A percentile compares a stretch with the other conserved stretches of the same genome.
phyloP scores from a whole-genome alignment of 2,329 filamentous ascomycete genomes.

The Aaosphaeria pasadenensis region DNA sequence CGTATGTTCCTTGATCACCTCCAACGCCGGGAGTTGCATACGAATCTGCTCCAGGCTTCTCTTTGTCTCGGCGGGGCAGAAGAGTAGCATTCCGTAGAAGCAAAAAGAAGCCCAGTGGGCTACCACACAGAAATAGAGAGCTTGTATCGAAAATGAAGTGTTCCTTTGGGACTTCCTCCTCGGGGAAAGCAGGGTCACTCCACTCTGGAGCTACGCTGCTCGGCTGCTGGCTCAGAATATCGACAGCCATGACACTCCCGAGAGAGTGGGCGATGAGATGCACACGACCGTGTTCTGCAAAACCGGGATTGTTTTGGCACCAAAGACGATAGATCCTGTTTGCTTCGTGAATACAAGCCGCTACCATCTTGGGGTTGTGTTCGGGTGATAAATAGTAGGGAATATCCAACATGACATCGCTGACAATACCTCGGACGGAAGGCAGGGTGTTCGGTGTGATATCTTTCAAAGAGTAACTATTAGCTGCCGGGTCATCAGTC shows the following conservation, averaged over 20 bases:
- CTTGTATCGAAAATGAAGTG: conserved; percentile 88
- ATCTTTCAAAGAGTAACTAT: conserved; percentile 71
- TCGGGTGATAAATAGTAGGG: conserved; percentile 91
- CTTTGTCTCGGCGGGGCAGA: conserved; percentile 70
- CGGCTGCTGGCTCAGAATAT: conserved; percentile 86
- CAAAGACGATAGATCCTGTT: conserved; percentile 95
- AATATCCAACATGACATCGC: conserved; percentile 97
- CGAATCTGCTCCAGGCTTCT: conserved; percentile 72
- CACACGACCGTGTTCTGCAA: conserved; percentile 75
- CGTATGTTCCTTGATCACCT: conserved; percentile 77
- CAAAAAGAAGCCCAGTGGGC: conserved; percentile 88
- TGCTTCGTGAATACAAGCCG: conserved; percentile 82
- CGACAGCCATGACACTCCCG: conserved; percentile 90
- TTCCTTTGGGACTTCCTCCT: conserved; percentile 49
- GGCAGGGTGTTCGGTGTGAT: conserved; percentile 91
- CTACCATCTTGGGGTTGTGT: conserved; percentile 92
- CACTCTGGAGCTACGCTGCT: conserved; percentile 58
- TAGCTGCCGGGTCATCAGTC: conserved; percentile 56
- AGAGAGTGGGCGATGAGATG: conserved; percentile 93
- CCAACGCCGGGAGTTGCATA: conserved; percentile 56
- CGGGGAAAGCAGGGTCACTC: conserved; percentile 25
- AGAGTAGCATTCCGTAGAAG: conserved; percentile 73
- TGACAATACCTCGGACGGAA: conserved; percentile 86
- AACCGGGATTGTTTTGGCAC: conserved; percentile 90
- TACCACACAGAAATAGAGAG: conserved; percentile 85